Evolutionary conservation across 2,329 filamentous ascomycete species (phyloP), one percentile per base, ranked within the genome.

Genomic region (Penicillium italicum): DNA sequence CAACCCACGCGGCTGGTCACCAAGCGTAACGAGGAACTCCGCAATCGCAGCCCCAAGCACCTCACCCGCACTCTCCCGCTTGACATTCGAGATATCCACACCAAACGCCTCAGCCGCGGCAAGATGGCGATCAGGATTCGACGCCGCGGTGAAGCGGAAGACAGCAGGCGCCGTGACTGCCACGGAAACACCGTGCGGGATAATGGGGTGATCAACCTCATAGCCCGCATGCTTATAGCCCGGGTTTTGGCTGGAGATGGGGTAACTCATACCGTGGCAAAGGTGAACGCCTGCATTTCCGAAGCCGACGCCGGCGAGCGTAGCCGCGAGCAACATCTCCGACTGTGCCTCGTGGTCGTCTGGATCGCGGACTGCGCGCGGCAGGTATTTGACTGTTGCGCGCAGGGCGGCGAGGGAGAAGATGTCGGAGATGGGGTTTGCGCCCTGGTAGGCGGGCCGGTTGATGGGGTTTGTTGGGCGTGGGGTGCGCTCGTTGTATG

Each of bases 341-440:
- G 85, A 89, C 74, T 99, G 94, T 0, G 95, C 95, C 73, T 97
- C 94, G 58, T 84, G 81, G 72, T 99, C 94, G 33, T 96, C 91
- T 0, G 93, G 91, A 66, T 97, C 89, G 55, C 82, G 86, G 3
- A 96, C 89, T 0, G 91, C 88, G 53, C 93, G 85, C 0, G 93
- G 94, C 0, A 99, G 85, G 69, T 97, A 99, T 76, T 96, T 92
- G 62, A 97, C 85, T 0, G 92, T 96, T 65, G 84, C 84, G 30
- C 84, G 82, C 6, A 99, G 82, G 0, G 94, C 92, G 65, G 90
- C 87, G 20, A 99, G 81, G 4, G 90, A 95, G 79, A 99, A 99
- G 63, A 99, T 93, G 71, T 99, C 94, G 41, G 90, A 95, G 66
- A 99, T 99, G 2, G 94, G 94, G 72, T 99, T 99, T 7, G 94